Evolutionary conservation across 331 rosid species (phyloP).

Genomic region (Prunus yedoensis): DNA sequence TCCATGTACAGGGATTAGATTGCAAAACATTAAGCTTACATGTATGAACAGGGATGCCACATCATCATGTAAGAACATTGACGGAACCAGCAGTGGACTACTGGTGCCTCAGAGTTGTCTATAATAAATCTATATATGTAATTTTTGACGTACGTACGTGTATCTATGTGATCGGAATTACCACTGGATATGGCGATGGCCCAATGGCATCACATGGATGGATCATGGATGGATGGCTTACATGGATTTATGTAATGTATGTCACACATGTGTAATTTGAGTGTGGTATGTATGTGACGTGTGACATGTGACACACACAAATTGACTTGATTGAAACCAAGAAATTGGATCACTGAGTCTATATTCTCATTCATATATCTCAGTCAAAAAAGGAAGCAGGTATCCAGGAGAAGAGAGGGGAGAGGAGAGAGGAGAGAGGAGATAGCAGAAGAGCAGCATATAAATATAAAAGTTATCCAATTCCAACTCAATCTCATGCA

Average conservation of each 20-base stretch:
- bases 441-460: no score
- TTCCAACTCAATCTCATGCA: no score
- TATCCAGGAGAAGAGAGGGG: no score
- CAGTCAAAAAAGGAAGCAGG: conserved; percentile 13
- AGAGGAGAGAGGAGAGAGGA: no score
- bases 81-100: conserved; percentile 27
- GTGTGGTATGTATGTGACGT: background rate
- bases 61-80: conserved; percentile 46
- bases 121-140: background rate
- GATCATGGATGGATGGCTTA: no score
- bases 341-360: background rate
- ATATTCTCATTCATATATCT: background rate
- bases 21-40: conserved; percentile 49
- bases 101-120: conserved; percentile 11
- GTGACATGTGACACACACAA: background rate
- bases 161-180: no score
- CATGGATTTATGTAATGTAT: no score
- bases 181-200: no score
- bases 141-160: background rate
- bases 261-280: no score
- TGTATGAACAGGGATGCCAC: conserved; percentile 30
- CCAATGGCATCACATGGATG: no score
- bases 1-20: conserved; percentile 42
- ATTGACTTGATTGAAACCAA: background rate
- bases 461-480: no score